These are phyloP conservation scores for Niebla homalea DNA, from an alignment of 495 filamentous ascomycete species.

Conservation along the genomic window DNA sequence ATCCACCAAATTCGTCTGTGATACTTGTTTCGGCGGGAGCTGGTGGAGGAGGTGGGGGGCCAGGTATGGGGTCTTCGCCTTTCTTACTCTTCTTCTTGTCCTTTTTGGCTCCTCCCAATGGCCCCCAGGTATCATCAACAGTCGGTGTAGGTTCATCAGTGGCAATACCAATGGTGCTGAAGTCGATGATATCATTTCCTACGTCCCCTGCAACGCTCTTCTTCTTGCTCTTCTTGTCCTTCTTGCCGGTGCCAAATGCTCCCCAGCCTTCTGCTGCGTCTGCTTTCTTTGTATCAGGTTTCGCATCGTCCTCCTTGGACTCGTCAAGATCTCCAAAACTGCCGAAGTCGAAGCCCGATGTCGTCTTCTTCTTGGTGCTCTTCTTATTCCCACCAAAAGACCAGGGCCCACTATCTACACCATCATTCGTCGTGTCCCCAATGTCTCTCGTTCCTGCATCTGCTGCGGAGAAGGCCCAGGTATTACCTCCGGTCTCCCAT, in stretches of 20 bases:
- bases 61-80: constrained; percentile 5
- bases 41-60: constrained; percentile 5
- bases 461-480: constrained; percentile 22
- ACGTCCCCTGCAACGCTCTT: constrained; percentile 14
- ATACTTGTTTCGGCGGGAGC: constrained; percentile 3
- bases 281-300: constrained; percentile 12
- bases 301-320: constrained; percentile 14
- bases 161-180: constrained; percentile 11
- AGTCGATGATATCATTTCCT: constrained; percentile 5
- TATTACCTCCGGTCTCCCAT: constrained; percentile 14
- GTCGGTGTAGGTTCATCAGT: constrained; percentile 10
- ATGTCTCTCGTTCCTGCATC: constrained; percentile 11
- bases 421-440: constrained; percentile 13
- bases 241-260: constrained; percentile 11
- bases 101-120: constrained; percentile 17
- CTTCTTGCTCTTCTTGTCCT: constrained; percentile 18
- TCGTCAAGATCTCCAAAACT: constrained; percentile 23
- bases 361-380: constrained; percentile 28
- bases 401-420: constrained; percentile 23
- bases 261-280: constrained; percentile 12
- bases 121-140: constrained; percentile 13
- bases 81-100: constrained; percentile 17
- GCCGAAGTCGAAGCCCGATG: constrained; percentile 35
- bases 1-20: constrained; percentile 13
- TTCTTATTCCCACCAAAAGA: constrained; percentile 17